A percentile compares a stretch with the other conserved stretches of the same genome.
phyloP scores from a whole-genome alignment of 257 asterid species.

The Nicotiana attenuata region DNA sequence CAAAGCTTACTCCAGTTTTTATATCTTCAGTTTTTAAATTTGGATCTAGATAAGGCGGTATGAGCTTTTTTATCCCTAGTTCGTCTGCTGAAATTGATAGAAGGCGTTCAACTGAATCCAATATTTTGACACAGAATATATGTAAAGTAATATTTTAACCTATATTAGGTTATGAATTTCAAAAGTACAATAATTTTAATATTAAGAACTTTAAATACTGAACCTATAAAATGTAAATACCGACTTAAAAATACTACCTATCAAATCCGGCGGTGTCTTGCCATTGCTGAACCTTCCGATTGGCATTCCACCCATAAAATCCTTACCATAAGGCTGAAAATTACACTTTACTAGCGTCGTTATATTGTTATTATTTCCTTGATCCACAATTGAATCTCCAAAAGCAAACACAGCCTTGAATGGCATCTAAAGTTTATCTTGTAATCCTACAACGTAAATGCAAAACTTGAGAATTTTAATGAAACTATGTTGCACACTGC shows the following conservation, averaged over 20 bases:
- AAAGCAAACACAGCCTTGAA: conserved; percentile 54
- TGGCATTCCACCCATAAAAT: conserved; percentile 46
- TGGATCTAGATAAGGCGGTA: conserved; percentile 75
- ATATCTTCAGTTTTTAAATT: conserved; percentile 43
- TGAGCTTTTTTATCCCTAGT: conserved; percentile 39
- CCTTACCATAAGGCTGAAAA: conserved; percentile 63
- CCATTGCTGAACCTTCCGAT: conserved; percentile 76
- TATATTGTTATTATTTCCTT: conserved; percentile 51
- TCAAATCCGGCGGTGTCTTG: conserved; percentile 54
- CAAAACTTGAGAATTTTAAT: too few species aligned
- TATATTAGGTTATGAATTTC: too few species aligned
- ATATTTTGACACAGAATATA: too few species aligned
- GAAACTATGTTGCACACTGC: too few species aligned
- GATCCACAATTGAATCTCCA: conserved; percentile 80
- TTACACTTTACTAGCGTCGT: conserved; percentile 29
- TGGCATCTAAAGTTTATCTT: too few species aligned
- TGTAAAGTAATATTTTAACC: too few species aligned
- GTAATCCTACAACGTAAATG: too few species aligned
- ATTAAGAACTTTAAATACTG: background rate
- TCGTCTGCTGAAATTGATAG: conserved; percentile 41
- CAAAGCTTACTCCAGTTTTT: conserved; percentile 75
- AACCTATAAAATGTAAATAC: too few species aligned
- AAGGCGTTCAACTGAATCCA: too few species aligned
- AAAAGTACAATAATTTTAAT: too few species aligned
- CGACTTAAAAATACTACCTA: conserved; percentile 33